These are phyloP conservation scores for Dactylonectria estremocensis DNA, from an alignment of 2,329 filamentous ascomycete species.

Conservation along the genomic window DNA sequence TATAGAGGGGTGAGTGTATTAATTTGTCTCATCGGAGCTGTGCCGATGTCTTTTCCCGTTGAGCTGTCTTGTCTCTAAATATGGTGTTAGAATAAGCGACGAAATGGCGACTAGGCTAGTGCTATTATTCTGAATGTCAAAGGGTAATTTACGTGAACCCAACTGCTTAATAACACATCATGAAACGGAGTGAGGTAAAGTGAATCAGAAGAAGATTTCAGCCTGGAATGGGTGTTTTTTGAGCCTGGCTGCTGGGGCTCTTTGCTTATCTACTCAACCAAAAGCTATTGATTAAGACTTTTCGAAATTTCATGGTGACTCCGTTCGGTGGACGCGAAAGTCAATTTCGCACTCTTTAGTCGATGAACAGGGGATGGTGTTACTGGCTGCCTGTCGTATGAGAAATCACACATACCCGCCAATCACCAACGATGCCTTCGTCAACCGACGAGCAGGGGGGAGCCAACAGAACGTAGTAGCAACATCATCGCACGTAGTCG, in stretches of 20 bases:
- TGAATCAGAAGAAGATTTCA: slow-evolving; percentile 4
- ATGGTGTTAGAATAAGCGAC: too few relatives aligned
- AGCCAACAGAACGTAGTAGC: slow-evolving; percentile 20
- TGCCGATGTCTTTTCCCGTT: too few relatives aligned
- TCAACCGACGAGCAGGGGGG: slow-evolving; percentile 19
- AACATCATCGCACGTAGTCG: background rate
- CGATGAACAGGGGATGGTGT: slow-evolving; percentile 6
- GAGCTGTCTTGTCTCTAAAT: too few relatives aligned
- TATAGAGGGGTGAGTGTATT: too few relatives aligned
- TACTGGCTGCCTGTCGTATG: slow-evolving; percentile 8
- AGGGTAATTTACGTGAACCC: too few relatives aligned
- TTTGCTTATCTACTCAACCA: slow-evolving; percentile 7
- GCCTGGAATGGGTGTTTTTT: background rate
- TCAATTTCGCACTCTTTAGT: slow-evolving; percentile 6
- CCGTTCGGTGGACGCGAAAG: background rate
- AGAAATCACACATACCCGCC: slow-evolving; percentile 3
- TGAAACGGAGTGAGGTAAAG: background rate
- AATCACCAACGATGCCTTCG: slow-evolving; percentile 17
- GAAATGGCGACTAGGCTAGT: too few relatives aligned
- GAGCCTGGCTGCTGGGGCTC: slow-evolving; percentile 1
- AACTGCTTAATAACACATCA: too few relatives aligned
- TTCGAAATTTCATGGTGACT: background rate
- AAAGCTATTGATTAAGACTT: slow-evolving; percentile 1
- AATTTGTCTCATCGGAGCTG: too few relatives aligned
- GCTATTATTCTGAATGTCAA: too few relatives aligned